Conservation (phyloP, 2,329 filamentous ascomycete species). For the Alternaria solani region DNA sequence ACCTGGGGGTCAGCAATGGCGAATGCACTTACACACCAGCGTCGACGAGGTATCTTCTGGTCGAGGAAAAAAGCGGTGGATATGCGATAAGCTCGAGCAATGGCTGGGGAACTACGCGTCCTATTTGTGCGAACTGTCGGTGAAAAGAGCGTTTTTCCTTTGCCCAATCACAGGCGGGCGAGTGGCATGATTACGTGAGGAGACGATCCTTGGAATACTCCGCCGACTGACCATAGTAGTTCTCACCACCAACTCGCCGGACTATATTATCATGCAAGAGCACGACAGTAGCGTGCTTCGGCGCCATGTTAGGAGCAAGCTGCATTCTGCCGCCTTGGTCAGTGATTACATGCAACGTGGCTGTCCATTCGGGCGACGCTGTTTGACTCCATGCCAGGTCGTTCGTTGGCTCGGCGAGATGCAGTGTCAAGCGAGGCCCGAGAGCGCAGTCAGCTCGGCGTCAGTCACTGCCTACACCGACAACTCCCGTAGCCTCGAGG, state of each 20-base stretch:
- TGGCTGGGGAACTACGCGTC: constrained; percentile 5
- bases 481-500: background rate
- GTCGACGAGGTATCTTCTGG: background rate
- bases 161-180: constrained; percentile 11
- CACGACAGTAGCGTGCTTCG: background rate
- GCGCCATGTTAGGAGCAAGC: background rate
- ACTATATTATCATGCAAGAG: background rate
- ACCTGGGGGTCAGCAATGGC: constrained; percentile 5
- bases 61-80: background rate
- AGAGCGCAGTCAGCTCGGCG: background rate
- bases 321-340: background rate
- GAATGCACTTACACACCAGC: constrained; percentile 11
- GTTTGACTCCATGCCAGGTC: background rate
- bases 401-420: background rate
- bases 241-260: background rate
- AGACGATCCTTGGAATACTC: background rate
- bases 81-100: constrained; percentile 5
- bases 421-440: background rate
- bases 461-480: background rate
- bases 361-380: background rate
- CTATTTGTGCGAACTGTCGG: constrained; percentile 15
- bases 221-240: background rate
- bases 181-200: constrained; percentile 13
- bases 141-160: constrained; percentile 12
- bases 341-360: background rate